These are phyloP conservation scores for Ceratocystis alfenasii DNA, from an alignment of 2,329 filamentous ascomycete genomes.

Conservation along the genomic window DNA sequence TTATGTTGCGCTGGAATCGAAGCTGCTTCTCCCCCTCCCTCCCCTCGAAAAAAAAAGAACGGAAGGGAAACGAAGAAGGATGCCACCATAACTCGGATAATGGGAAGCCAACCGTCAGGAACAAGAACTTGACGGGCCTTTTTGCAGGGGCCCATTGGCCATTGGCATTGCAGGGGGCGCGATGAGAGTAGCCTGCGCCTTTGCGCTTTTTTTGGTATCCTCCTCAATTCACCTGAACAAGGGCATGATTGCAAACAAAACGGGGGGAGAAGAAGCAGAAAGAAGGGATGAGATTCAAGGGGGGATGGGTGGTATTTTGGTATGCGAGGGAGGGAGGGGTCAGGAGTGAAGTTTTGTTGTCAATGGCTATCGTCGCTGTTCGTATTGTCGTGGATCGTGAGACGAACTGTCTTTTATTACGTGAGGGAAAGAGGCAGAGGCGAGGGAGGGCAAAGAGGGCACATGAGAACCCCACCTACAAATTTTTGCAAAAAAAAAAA, in stretches of 20 bases:
- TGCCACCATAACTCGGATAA: slow-evolving; percentile 6
- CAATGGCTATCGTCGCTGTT: not conserved
- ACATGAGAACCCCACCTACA: too few relatives aligned
- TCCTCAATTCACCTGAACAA: slow-evolving; percentile 8
- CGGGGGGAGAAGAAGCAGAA: not conserved
- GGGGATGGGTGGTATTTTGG: not conserved
- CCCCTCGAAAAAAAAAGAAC: slow-evolving; percentile 2
- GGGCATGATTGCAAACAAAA: slow-evolving; percentile 4
- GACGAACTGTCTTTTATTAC: too few relatives aligned
- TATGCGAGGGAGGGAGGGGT: not conserved
- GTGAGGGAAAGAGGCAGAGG: too few relatives aligned
- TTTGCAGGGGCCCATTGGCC: slow-evolving; percentile 5
- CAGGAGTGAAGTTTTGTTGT: not conserved
- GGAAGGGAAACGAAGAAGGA: not conserved
- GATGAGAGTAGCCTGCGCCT: not conserved
- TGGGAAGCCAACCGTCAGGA: slow-evolving; percentile 9
- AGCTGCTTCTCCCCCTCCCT: slow-evolving; percentile 1
- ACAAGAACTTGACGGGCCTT: slow-evolving; percentile 11
- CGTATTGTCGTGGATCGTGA: too few relatives aligned
- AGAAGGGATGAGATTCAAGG: slow-evolving; percentile 4
- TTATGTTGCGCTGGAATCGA: not conserved
- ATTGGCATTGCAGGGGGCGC: slow-evolving; percentile 4
- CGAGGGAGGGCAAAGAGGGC: too few relatives aligned
- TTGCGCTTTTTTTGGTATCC: slow-evolving; percentile 10
- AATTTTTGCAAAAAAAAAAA: too few relatives aligned